Base-by-base conservation (phyloP, 2,329 filamentous ascomycete species). In the Monilinia fructigena region DNA sequence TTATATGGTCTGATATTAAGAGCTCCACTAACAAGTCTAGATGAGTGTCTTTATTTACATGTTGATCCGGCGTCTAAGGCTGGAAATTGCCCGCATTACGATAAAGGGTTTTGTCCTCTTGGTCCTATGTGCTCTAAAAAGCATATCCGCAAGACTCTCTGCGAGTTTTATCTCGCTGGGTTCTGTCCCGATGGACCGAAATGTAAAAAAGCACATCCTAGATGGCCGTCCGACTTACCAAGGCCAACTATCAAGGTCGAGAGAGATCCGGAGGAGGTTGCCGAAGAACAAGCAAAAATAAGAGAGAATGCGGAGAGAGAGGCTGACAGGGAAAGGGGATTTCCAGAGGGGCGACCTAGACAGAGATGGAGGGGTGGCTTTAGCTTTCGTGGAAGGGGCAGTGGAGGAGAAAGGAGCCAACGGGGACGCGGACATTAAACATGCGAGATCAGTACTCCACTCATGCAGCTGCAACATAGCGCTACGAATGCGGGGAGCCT, bases 1-100 rank as follows among this genome's bases (percentile, higher is more conserved):
- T 42, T 53, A 14, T 8, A 16, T 14, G 14, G 18, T 18, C 40
- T 60, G 42, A 35, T 35, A 20, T 11, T 42, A n/a, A n/a, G 26
- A 55, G 35, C 18, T 48, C 65, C 58, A 50, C 63, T 69, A 60
- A 71, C 53, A 55, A 35, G 52, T 16, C 10, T 42, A 76, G 94
- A 98, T 78, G 95, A 99, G 80, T 99, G 95, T 76, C 82, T 96
- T 6, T 97, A 96, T 77, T 87, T 96, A 56, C 92, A 97, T 79
- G 90, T 96, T 74, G 92, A 95, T 74, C 90, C 93, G 60, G 85
- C 92, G 76, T 88, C 89, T 68, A 89, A 92, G 75, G 81, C 92
- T 73, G 91, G 88, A 35, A 88, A 91, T 1, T 96, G 93, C 74
- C 91, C 92, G 70, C 91, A 96, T 79, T 99, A 97, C 81, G 93